Conservation (phyloP, 768 basidiomycete genomes). For the Paxillus ammoniavirescens region DNA sequence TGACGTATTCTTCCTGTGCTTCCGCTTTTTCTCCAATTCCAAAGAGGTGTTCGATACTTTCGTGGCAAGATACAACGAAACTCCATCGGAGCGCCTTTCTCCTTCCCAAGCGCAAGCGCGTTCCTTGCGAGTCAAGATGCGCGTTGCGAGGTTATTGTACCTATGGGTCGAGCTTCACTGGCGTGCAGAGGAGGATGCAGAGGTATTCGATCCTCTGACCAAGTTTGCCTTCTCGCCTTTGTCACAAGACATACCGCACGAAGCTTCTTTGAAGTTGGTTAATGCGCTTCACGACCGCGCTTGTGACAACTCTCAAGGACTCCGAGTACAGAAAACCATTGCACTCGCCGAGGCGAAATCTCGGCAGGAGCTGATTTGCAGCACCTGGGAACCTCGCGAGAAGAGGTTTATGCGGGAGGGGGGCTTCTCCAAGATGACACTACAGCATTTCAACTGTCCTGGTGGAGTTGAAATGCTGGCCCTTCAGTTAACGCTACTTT, state of each 20-base stretch:
- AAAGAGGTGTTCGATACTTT: slow-evolving; percentile 42
- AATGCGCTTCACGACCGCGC: slow-evolving; percentile 30
- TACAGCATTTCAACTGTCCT: slow-evolving; percentile 34
- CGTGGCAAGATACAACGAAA: slow-evolving; percentile 49
- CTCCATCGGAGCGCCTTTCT: slow-evolving; percentile 11
- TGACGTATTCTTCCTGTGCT: slow-evolving; percentile 65
- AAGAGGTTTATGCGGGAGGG: slow-evolving; percentile 28
- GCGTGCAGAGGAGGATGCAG: slow-evolving; percentile 50
- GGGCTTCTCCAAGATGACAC: slow-evolving; percentile 26
- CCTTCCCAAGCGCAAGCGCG: slow-evolving; percentile 38
- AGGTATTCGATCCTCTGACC: slow-evolving; percentile 29
- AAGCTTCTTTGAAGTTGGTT: slow-evolving; percentile 27
- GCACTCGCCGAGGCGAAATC: slow-evolving; percentile 19
- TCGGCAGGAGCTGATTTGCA: slow-evolving; percentile 15
- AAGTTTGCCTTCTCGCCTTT: slow-evolving; percentile 33
- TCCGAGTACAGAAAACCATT: slow-evolving; percentile 25
- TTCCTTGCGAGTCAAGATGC: slow-evolving; percentile 49
- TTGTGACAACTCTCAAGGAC: slow-evolving; percentile 21
- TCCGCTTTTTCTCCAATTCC: slow-evolving; percentile 65
- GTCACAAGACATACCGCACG: slow-evolving; percentile 26
- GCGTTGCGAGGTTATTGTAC: slow-evolving; percentile 59
- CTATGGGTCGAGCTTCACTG: slow-evolving; percentile 76
- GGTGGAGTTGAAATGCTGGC: slow-evolving; percentile 44
- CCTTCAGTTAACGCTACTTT: slow-evolving; percentile 41
- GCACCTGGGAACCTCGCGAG: slow-evolving; percentile 26